Percentiles rank a stretch among this genome's conserved stretches.
phyloP scores from a whole-genome alignment of 2,329 filamentous ascomycete genomes.

The Cyphellophora attinorum region DNA sequence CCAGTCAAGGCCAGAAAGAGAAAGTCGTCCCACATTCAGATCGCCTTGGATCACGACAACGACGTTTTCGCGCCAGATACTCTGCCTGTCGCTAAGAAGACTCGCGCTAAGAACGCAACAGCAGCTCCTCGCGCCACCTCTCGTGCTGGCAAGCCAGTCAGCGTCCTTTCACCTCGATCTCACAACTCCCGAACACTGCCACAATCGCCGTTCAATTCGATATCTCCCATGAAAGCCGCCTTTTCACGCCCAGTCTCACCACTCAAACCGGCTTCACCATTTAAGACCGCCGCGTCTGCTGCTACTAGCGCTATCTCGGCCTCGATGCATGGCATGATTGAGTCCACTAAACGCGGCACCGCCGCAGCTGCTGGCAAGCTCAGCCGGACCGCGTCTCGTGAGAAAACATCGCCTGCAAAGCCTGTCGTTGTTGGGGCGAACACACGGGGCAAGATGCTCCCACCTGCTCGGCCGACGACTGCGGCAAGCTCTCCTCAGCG shows the following conservation, averaged over 20 bases:
- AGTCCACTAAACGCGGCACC: slow-evolving; percentile 16
- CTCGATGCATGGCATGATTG: slow-evolving; percentile 14
- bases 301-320: slow-evolving; percentile 17
- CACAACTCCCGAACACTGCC: slow-evolving; percentile 65
- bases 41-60: slow-evolving; percentile 59
- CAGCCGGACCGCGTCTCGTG: slow-evolving; percentile 15
- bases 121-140: slow-evolving; percentile 27
- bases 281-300: slow-evolving; percentile 34
- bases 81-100: slow-evolving; percentile 62
- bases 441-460: slow-evolving; percentile 15
- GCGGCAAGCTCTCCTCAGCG: slow-evolving; percentile 12
- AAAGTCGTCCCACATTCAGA: slow-evolving; percentile 16
- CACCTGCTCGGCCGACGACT: slow-evolving; percentile 14
- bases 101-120: slow-evolving; percentile 36
- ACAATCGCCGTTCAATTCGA: slow-evolving; percentile 42
- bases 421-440: slow-evolving; percentile 1
- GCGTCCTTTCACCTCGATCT: slow-evolving; percentile 69
- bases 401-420: slow-evolving; percentile 9
- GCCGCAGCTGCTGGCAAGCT: slow-evolving; percentile 11
- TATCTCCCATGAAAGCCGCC: slow-evolving; percentile 27
- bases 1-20: slow-evolving; percentile 17
- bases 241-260: slow-evolving; percentile 45
- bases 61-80: slow-evolving; percentile 28
- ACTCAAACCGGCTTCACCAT: slow-evolving; percentile 38
- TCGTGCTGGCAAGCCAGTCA: slow-evolving; percentile 35